A percentile compares a stretch with the other conserved stretches of the same genome.
These are phyloP conservation scores for Paramecium sonneborni DNA, from an alignment of 73 alveolate species.

Conservation along the genomic window DNA sequence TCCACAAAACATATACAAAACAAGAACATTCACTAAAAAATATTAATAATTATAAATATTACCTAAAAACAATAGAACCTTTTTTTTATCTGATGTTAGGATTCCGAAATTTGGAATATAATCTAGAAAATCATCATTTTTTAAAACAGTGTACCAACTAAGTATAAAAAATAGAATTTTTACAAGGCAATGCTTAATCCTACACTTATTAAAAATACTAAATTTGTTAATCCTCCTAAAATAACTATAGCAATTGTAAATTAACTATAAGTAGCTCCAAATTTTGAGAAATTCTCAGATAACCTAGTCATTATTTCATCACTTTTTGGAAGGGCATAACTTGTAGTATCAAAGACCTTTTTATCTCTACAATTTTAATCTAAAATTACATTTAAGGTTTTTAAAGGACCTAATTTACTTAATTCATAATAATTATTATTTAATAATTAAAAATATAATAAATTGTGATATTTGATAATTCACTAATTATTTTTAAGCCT, in stretches of 20 bases:
- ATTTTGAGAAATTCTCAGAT: background rate
- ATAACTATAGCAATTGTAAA: slow-evolving; percentile 22
- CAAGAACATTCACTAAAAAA: slow-evolving; percentile 5
- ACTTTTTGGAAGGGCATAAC: slow-evolving; percentile 22
- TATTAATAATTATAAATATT: background rate
- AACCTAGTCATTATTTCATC: background rate
- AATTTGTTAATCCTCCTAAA: slow-evolving; percentile 42
- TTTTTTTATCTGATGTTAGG: slow-evolving; percentile 28
- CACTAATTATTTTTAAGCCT: background rate
- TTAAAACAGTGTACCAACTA: background rate
- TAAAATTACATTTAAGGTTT: slow-evolving; percentile 1
- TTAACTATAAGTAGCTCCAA: slow-evolving; percentile 9
- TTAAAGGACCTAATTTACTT: background rate
- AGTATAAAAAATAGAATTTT: background rate
- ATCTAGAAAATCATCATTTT: background rate
- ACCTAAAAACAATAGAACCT: slow-evolving; percentile 2
- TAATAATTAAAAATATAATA: background rate
- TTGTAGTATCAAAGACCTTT: background rate
- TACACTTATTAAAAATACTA: background rate
- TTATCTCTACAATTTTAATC: background rate
- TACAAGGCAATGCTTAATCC: slow-evolving; percentile 6
- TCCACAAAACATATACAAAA: slow-evolving; percentile 43
- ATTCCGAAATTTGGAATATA: background rate
- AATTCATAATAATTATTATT: background rate
- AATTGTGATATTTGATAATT: background rate